Conservation (phyloP, 108 stramenopile species). For the Cylindrotheca closterium region DNA sequence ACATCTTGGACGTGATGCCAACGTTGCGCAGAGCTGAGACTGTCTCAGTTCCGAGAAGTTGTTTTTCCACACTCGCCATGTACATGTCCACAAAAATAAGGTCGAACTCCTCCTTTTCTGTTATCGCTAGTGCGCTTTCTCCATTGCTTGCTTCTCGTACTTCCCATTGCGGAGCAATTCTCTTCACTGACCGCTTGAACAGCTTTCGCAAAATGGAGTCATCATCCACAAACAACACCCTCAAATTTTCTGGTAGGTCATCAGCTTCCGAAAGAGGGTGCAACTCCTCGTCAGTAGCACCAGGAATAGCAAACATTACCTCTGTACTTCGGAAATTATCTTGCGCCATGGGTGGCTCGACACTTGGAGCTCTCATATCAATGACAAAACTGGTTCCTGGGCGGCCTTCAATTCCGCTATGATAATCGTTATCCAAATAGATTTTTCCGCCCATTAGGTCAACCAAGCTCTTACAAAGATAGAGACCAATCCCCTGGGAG, state of each 20-base stretch:
- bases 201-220: constrained; percentile 41
- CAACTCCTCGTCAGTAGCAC: background rate
- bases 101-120: constrained; percentile 29
- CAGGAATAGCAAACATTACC: too few species aligned
- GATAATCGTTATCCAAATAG: constrained; percentile 33
- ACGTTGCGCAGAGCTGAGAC: constrained; percentile 18
- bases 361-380: constrained; percentile 2
- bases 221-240: constrained; percentile 39
- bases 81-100: constrained; percentile 45
- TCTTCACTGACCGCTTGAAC: constrained; percentile 18
- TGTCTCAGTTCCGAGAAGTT: constrained; percentile 41
- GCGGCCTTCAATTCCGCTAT: constrained; percentile 37
- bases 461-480: constrained; percentile 31
- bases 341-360: background rate
- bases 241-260: constrained; percentile 19
- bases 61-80: constrained; percentile 32
- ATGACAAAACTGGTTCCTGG: constrained; percentile 45
- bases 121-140: constrained; percentile 28
- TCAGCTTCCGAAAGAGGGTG: background rate
- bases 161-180: constrained; percentile 22
- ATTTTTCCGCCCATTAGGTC: constrained; percentile 42
- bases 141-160: constrained; percentile 40
- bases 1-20: constrained; percentile 15
- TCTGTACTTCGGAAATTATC: background rate
- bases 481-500: constrained; percentile 34